Base-by-base conservation (phyloP, 108 stramenopile species). In the Skeletonema costatum region DNA sequence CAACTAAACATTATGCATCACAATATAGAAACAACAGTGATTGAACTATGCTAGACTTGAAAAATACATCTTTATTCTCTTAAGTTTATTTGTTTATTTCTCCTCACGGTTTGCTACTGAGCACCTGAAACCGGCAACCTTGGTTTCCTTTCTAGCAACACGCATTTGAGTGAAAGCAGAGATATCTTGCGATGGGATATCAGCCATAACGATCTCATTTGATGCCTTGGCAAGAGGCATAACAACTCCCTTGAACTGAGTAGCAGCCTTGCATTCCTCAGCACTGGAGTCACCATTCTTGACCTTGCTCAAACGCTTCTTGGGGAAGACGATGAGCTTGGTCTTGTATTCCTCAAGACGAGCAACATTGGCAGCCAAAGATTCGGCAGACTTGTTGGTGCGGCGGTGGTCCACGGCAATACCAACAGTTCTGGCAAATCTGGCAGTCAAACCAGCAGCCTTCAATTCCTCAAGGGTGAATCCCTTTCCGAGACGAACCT, bases 371-470 rank as follows among this genome's bases (percentile, higher is more conserved):
- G 77, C 66, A 33, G 87, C 74, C 16, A 99, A 76, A 32, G 90
- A 86, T 75, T 98, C 96, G 33, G 90, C 80, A 66, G 84, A 88
- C 70, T 87, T 87, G 97, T 97, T 98, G 78, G 84, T 85, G 32
- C 99, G 92, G 63, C 99, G 95, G 81, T 85, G 76, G 82, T 99
- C 99, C 25, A 99, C 97, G 71, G 97, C 92, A 77, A 99, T 98
- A 64, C 99, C 99, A 63, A 99, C 86, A 46, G 98, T 96, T 70
- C 77, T 86, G 21, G 99, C 99, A 60, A 92, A 87, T 64, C 86
- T 85, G 74, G 92, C 85, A 70, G 76, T 85, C 77, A 99, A 73
- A 33, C 95, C 96, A 61, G 96, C 99, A 36, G 86, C 97, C 94
- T 98, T 98, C 65, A 99, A 80, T 87, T 99, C 99, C 69, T 87